Percentiles rank a stretch among this genome's conserved stretches.
phyloP scores from a whole-genome alignment of 768 basidiomycete genomes.

The Postia placenta region DNA sequence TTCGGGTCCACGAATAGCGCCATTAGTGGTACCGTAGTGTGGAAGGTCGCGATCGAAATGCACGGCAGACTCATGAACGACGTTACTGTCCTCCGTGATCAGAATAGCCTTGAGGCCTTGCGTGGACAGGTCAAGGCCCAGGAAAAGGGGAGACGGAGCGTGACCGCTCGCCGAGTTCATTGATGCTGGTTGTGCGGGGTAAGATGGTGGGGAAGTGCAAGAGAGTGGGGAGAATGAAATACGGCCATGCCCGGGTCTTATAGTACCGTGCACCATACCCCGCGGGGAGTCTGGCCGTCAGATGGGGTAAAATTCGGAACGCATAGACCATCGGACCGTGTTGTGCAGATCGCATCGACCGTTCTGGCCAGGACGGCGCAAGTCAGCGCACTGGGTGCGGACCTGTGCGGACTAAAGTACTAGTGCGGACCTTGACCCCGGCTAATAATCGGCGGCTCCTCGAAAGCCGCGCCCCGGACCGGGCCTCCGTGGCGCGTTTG shows the following conservation, averaged over 20 bases:
- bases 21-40: constrained; percentile 57
- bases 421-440: constrained; percentile 5
- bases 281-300: neutral
- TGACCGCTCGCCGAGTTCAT: neutral
- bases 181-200: neutral
- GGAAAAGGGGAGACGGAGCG: constrained; percentile 38
- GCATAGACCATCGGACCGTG: neutral
- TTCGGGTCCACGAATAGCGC: constrained; percentile 57
- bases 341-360: neutral
- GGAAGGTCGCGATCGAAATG: constrained; percentile 80
- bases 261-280: neutral
- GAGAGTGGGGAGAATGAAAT: neutral
- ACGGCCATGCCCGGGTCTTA: neutral
- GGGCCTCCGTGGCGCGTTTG: neutral
- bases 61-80: constrained; percentile 66
- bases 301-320: neutral
- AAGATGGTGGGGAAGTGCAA: neutral
- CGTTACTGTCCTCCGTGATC: constrained; percentile 46
- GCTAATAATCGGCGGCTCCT: constrained; percentile 1
- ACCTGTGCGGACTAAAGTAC: too few species aligned
- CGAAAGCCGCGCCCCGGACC: neutral
- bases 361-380: constrained; percentile 1
- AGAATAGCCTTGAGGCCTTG: constrained; percentile 80
- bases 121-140: constrained; percentile 84
- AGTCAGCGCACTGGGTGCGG: too few species aligned